Conservation (phyloP, 2,329 filamentous ascomycete species). For the Ophiostoma sp. region DNA sequence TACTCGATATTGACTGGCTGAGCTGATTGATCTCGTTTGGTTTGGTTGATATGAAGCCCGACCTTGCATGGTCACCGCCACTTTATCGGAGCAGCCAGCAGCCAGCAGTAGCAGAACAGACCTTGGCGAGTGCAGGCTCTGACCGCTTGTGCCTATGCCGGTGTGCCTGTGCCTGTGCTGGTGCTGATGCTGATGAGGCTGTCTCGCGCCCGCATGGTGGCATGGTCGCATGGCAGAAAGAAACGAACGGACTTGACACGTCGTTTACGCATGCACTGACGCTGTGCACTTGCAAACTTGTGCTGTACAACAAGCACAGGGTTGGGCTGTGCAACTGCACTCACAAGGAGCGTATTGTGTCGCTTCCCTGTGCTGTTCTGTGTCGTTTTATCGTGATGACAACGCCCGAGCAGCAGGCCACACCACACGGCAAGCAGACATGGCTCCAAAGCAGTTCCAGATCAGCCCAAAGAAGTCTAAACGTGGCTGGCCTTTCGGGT, state of each 20-base stretch:
- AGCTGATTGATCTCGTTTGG: neutral
- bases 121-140: neutral
- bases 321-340: neutral
- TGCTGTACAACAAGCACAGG: neutral
- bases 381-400: neutral
- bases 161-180: neutral
- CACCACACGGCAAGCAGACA: neutral
- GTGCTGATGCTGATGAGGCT: neutral
- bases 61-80: constrained; percentile 18
- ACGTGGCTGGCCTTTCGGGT: neutral
- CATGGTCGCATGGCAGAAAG: neutral
- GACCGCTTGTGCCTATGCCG: neutral
- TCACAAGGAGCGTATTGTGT: too few species aligned
- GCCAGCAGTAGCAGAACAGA: neutral
- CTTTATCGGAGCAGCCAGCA: neutral
- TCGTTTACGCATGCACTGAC: neutral
- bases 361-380: neutral
- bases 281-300: neutral
- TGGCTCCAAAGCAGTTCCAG: neutral
- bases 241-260: constrained; percentile 1
- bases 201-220: constrained; percentile 9
- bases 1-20: neutral
- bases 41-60: neutral
- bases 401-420: too few species aligned
- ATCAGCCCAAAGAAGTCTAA: neutral